phyloP scores from a whole-genome alignment of 208 protist genomes.

The Sergeia podlipaevii region DNA sequence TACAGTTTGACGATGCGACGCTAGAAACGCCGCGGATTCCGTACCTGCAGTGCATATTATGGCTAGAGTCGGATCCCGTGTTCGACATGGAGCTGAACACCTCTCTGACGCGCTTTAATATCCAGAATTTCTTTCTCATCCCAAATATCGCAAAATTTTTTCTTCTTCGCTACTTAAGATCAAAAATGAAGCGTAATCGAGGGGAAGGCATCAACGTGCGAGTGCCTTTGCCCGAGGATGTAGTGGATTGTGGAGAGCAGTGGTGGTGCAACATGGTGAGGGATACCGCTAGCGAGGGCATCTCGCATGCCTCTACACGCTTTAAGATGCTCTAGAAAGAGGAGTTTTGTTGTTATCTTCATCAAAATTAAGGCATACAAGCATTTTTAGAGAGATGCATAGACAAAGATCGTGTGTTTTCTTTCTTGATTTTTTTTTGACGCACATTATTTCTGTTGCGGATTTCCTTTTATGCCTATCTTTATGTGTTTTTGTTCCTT shows the following conservation, averaged over 20 bases:
- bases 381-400: neutral
- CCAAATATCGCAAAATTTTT: slow-evolving; percentile 60
- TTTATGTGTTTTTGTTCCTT: no score
- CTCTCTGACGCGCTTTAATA: slow-evolving; percentile 46
- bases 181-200: slow-evolving; percentile 18
- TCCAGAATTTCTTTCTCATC: slow-evolving; percentile 70
- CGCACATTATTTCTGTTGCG: slow-evolving; percentile 10
- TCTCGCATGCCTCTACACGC: no score
- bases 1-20: slow-evolving; percentile 64
- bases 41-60: slow-evolving; percentile 59
- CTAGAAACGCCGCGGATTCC: slow-evolving; percentile 61
- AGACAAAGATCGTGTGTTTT: neutral
- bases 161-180: slow-evolving; percentile 55
- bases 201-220: slow-evolving; percentile 39
- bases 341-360: no score
- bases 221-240: slow-evolving; percentile 50
- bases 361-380: no score
- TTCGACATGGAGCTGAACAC: slow-evolving; percentile 75
- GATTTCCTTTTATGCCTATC: slow-evolving; percentile 13
- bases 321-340: no score
- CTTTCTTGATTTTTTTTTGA: slow-evolving; percentile 6
- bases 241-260: slow-evolving; percentile 63
- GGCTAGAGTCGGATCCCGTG: slow-evolving; percentile 78
- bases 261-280: slow-evolving; percentile 23
- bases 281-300: slow-evolving; percentile 26